A percentile compares a stretch with the other conserved stretches of the same genome.
These are phyloP conservation scores for Boletus sensibilis DNA, from an alignment of 768 basidiomycete genomes.

Conservation along the genomic window DNA sequence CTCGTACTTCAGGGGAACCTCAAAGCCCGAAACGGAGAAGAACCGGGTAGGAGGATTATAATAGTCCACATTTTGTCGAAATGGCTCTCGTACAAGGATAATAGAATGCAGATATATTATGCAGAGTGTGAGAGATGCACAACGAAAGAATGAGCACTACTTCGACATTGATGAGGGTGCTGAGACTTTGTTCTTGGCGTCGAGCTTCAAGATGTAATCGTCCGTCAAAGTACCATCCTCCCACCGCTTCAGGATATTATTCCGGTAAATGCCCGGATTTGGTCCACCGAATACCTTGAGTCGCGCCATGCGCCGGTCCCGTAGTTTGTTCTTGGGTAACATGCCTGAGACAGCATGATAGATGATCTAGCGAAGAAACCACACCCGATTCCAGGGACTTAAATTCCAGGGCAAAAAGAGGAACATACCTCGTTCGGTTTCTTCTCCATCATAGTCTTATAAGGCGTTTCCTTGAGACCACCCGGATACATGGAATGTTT, in stretches of 20 bases:
- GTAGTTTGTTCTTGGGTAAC: constrained; percentile 96
- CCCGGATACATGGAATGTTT: constrained; percentile 93
- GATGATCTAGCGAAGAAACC: constrained; percentile 64
- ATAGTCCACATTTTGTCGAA: neutral
- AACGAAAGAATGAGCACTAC: constrained; percentile 9
- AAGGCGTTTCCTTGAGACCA: constrained; percentile 89
- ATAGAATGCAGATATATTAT: constrained; percentile 9
- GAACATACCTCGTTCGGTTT: constrained; percentile 84
- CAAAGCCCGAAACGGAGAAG: constrained; percentile 9
- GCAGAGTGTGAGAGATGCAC: neutral
- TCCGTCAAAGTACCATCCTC: constrained; percentile 71
- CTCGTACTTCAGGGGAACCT: neutral
- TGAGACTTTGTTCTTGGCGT: constrained; percentile 17
- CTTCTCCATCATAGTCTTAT: constrained; percentile 75
- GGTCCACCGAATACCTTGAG: constrained; percentile 84
- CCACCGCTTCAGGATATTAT: constrained; percentile 80
- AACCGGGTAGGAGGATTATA: neutral
- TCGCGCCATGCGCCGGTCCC: constrained; percentile 83
- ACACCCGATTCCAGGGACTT: neutral
- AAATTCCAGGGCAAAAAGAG: neutral
- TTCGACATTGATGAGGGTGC: constrained; percentile 3
- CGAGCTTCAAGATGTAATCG: constrained; percentile 31
- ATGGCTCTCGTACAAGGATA: neutral
- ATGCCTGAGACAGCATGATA: constrained; percentile 95
- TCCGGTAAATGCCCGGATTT: constrained; percentile 72